Conservation (phyloP, 2,329 filamentous ascomycete species). For the Ascochyta lentis region DNA sequence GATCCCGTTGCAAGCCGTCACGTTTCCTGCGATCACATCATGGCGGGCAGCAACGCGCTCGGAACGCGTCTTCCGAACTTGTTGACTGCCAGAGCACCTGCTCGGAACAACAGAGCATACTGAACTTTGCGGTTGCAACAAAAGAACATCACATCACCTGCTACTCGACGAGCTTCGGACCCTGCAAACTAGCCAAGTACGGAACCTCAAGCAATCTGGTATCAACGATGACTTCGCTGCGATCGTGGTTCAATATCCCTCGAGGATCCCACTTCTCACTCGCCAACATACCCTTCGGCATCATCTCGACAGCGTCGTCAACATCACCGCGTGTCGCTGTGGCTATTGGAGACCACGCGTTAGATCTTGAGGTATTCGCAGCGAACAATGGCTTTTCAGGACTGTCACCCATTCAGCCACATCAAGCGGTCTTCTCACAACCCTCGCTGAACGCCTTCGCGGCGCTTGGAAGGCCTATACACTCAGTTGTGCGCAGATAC, state of each 20-base stretch:
- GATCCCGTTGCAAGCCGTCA: slow-evolving; percentile 35
- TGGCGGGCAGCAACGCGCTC: slow-evolving; percentile 11
- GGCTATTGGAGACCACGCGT: slow-evolving; percentile 74
- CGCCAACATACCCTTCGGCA: slow-evolving; percentile 82
- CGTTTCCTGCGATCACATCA: slow-evolving; percentile 10
- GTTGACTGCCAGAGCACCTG: not conserved
- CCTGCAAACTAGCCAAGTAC: not conserved
- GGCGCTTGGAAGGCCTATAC: slow-evolving; percentile 70
- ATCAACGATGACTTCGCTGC: slow-evolving; percentile 41
- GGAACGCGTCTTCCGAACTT: slow-evolving; percentile 22
- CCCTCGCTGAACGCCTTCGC: slow-evolving; percentile 77
- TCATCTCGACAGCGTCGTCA: slow-evolving; percentile 70
- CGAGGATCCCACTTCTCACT: slow-evolving; percentile 73
- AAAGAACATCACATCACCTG: slow-evolving; percentile 3
- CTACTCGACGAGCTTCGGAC: not conserved
- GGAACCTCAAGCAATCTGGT: slow-evolving; percentile 1
- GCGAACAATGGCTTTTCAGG: slow-evolving; percentile 65
- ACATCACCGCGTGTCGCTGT: slow-evolving; percentile 68
- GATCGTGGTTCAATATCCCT: slow-evolving; percentile 67
- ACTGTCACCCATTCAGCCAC: slow-evolving; percentile 63
- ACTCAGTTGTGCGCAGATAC: slow-evolving; percentile 71
- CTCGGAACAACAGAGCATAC: slow-evolving; percentile 6
- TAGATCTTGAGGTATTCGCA: slow-evolving; percentile 72
- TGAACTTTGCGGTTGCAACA: slow-evolving; percentile 1
- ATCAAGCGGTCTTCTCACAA: slow-evolving; percentile 68